phyloP scores from a whole-genome alignment of 345 rosid genomes.

The Lepidium africanum region DNA sequence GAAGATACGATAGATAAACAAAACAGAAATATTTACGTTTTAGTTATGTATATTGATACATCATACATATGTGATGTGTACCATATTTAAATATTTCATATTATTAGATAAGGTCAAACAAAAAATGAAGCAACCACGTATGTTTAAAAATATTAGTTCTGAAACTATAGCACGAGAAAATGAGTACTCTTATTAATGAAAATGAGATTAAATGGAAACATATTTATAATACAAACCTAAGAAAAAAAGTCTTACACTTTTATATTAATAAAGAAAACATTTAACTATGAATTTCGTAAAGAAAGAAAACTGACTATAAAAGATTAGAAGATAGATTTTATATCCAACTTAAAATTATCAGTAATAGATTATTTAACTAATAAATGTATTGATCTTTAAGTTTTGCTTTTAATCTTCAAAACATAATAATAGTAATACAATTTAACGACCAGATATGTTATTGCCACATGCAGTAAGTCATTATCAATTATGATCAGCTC shows the following conservation, averaged over 20 bases:
- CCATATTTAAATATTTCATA: background rate
- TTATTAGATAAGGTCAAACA: constrained; percentile 10
- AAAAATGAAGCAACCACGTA: background rate
- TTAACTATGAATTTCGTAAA: background rate
- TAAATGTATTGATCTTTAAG: background rate
- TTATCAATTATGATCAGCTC: background rate
- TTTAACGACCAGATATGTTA: constrained; percentile 18
- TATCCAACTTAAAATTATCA: background rate
- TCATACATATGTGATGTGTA: background rate
- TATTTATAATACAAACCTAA: too few species aligned
- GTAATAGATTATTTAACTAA: background rate
- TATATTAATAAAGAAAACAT: background rate
- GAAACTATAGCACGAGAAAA: background rate
- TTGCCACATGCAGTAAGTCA: constrained; percentile 28
- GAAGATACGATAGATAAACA: too few species aligned
- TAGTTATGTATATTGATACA: background rate
- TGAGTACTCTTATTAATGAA: too few species aligned
- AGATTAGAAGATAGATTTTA: background rate
- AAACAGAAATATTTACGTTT: background rate
- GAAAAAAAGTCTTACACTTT: background rate
- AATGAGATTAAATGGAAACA: too few species aligned
- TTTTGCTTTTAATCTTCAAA: background rate
- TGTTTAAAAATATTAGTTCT: background rate
- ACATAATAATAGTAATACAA: background rate
- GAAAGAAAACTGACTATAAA: background rate